Base-by-base conservation (phyloP, 2,329 filamentous ascomycete genomes). In the Bertia moriformis region DNA sequence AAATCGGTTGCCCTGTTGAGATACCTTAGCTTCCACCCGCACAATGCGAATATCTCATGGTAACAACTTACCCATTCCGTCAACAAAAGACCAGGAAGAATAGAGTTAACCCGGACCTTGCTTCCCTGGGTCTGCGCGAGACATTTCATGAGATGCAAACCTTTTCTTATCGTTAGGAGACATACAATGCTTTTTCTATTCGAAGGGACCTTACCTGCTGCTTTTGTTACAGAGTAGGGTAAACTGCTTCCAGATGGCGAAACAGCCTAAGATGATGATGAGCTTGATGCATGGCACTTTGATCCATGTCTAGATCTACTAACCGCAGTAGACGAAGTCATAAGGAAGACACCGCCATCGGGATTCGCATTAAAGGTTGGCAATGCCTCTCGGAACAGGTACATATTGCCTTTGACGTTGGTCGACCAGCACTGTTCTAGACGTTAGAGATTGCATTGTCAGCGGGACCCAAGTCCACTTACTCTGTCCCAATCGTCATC, bases 91-190 rank as follows among this genome's bases (percentile, higher is more conserved):
- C 77, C 77, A 0, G 78, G 78, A 39, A 73, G 59, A 2, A 83
- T 67, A 30, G 73, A 73, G 54, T 83, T 83, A 19, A 78, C 63
- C 32, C 78, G 60, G 17, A 80, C 61, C 53, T 78, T 78, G 2
- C 65, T 60, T 1, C 76, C 76, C 45, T 78, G 68, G 13, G 71
- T 73, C 40, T 67, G 60, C 3, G 78, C 78, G 32, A 83, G 57
- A 42, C 73, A 72, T 49, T 76, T 78, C 60, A 77, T 75, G 36
- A 82, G 56, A 55, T 83, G 78, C 39, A 83, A 57, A 42, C 72
- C 24, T 29, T 10, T 70, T 62, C 36, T 33, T 18, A 42, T 14
- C 17, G 38, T 37, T 30, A 42, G 14, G 46, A 40, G 33, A 17
- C 18, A 20, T 17, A 20, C 27, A 3, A 14, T 33, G 17, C 5